These are phyloP conservation scores for Chrysanthemum makinoi DNA, from an alignment of 129 eudicot species.

Conservation along the genomic window DNA sequence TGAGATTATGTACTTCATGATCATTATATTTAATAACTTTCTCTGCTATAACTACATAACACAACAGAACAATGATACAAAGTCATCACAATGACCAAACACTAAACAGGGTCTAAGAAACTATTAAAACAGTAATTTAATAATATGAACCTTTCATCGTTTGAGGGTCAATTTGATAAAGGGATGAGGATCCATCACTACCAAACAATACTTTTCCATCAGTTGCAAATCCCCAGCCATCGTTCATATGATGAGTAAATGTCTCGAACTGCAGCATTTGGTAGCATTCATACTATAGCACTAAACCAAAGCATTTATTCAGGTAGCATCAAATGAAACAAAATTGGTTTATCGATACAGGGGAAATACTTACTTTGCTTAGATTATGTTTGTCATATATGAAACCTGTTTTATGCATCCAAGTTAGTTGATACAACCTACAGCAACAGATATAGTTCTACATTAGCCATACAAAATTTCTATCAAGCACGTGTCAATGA, in stretches of 20 bases:
- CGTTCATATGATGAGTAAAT: slow-evolving; percentile 66
- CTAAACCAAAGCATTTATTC: neutral
- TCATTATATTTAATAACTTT: slow-evolving; percentile 57
- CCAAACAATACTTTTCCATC: slow-evolving; percentile 80
- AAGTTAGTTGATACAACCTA: slow-evolving; percentile 84
- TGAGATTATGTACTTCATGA: slow-evolving; percentile 57
- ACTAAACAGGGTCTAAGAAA: slow-evolving; percentile 4
- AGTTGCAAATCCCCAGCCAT: slow-evolving; percentile 96
- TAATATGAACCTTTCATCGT: slow-evolving; percentile 49
- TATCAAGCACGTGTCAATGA: neutral
- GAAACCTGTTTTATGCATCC: slow-evolving; percentile 73
- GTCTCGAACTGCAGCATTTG: slow-evolving; percentile 44
- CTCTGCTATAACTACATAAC: slow-evolving; percentile 46
- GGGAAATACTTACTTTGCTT: slow-evolving; percentile 59
- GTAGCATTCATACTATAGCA: neutral
- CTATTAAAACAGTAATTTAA: neutral
- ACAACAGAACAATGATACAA: slow-evolving; percentile 9
- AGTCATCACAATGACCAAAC: neutral
- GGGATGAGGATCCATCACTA: slow-evolving; percentile 79
- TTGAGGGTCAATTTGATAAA: slow-evolving; percentile 67
- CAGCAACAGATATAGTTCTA: slow-evolving; percentile 36
- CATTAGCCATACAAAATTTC: slow-evolving; percentile 35
- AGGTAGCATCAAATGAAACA: neutral
- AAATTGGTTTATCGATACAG: slow-evolving; percentile 1
- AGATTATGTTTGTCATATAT: slow-evolving; percentile 65